Conservation (phyloP, 495 filamentous ascomycete species). For the Penicillium dipodomyicola region DNA sequence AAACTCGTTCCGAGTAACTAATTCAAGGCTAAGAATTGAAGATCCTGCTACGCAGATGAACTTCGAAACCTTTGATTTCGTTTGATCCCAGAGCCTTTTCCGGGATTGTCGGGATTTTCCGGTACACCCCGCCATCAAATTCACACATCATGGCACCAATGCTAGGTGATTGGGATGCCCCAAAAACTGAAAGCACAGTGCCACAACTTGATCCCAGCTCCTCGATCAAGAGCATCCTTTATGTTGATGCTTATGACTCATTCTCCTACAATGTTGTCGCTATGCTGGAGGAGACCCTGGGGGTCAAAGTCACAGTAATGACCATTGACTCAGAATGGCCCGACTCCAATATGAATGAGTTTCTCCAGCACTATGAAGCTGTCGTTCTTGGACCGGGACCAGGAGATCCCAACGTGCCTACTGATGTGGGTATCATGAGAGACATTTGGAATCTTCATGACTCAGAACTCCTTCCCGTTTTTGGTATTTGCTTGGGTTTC, state of each 20-base stretch:
- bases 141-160: conserved; percentile 35
- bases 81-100: not conserved
- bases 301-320: conserved; percentile 65
- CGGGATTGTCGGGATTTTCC: not conserved
- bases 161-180: conserved; percentile 31
- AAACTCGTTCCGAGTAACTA: not conserved
- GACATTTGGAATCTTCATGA: conserved; percentile 68
- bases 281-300: conserved; percentile 63
- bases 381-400: conserved; percentile 81
- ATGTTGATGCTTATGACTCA: conserved; percentile 92
- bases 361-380: conserved; percentile 64
- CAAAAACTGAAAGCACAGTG: not conserved
- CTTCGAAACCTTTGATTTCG: not conserved
- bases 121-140: not conserved
- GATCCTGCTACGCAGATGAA: not conserved
- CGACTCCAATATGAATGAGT: conserved; percentile 40
- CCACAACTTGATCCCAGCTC: not conserved
- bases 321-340: conserved; percentile 63
- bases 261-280: conserved; percentile 91
- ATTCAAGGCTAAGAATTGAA: not conserved
- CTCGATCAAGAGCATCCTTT: conserved; percentile 59
- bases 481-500: conserved; percentile 92
- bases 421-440: conserved; percentile 77
- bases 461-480: conserved; percentile 61
- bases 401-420: conserved; percentile 55